Evolutionary conservation across 2,329 filamentous ascomycete species (phyloP), one percentile per base, ranked within the genome.

Genomic region (Aspergillus tanneri): DNA sequence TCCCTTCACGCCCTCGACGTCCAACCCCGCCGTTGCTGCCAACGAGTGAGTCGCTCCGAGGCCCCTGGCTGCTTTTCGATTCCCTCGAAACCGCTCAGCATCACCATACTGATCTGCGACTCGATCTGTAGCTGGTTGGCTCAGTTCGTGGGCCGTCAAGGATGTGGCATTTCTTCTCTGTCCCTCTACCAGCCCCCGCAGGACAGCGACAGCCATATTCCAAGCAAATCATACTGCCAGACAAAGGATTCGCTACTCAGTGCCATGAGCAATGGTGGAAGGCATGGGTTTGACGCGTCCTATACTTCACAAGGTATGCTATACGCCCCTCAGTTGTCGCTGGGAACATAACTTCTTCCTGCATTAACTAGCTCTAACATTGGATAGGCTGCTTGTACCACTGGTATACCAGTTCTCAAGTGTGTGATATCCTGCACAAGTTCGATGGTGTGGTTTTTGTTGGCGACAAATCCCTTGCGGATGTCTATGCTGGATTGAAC

Each of bases 401-500:
- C 36, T 76, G 73, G 72, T 75, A 70, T 50, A 60, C 66, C 6
- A 62, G 65, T 3, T 46, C 58, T 7, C 71, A 76, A 46, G 70
- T 74, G 35, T 76, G 73, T 55, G 70, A 72, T 58, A 73, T 75
- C 16, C 62, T 76, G 21, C 65, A 69, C 44, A 67, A 71, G 30
- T 75, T 75, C 50, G 69, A 72, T 38, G 60, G 62, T 14, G 49
- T 76, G 5, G 52, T 69, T 14, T 76, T 76, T 47, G 52, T 74
- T 35, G 73, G 73, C 19, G 72, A 76, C 47, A 60, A 68, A 34
- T 58, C 66, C 23, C 59, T 72, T 12, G 62, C 65, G 42, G 61
- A 67, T 28, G 63, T 73, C 37, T 76, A 76, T 54, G 65, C 67
- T n/a, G 72, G 68, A 21, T 67, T 76, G 52, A 75, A 74, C 53